Base-by-base conservation (phyloP, 2,329 filamentous ascomycete genomes). In the Aspergillus arachidicola region DNA sequence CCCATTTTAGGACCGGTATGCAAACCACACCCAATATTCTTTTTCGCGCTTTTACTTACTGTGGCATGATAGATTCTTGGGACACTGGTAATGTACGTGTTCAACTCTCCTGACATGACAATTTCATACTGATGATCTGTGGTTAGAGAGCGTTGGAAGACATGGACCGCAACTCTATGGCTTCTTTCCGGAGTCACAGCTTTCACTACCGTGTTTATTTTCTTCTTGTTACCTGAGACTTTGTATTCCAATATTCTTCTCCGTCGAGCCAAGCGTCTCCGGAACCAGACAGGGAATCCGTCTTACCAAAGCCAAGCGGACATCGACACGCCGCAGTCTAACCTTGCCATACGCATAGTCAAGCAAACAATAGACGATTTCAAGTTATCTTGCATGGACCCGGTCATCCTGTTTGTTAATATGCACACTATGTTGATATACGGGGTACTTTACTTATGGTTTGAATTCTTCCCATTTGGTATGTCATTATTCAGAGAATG, bases 391-490 rank as follows among this genome's bases (percentile, higher is more conserved):
- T 64, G 59, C 11, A 28, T 59, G 55, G 63, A 65, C 34, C 63
- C 64, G 2, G 62, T 66, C 6, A 64, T 64, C 43, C n/a, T 64
- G 1, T 62, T 61, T 34, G 53, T 66, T 6, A 66, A 64, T n/a
- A 57, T 66, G 11, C 60, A 66, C 38, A 69, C 65, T 6, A 66
- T 65, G 60, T 38, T 69, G 7, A 46, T 69, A 23, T 69, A 69
- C 36, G 64, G 64, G 10, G 45, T 69, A 7, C 55, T 69, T 3
- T 69, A 69, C 38, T 45, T 68, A 3, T 69, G 66, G 63, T 69
- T 68, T 58, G 68, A 68, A 19, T 64, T 67, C 14, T 69, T 68
- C 45, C 68, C 68, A 41, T 66, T 63, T 48, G 63, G 67, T 68
- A 61, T 51, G 61, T 38, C 9, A 26, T 4, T 14, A 34, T 28